Percentiles rank a stretch among this genome's conserved stretches.
Conservation (phyloP, 202 grass and related monocot genomes). For the Schoenoplectus triqueter region DNA sequence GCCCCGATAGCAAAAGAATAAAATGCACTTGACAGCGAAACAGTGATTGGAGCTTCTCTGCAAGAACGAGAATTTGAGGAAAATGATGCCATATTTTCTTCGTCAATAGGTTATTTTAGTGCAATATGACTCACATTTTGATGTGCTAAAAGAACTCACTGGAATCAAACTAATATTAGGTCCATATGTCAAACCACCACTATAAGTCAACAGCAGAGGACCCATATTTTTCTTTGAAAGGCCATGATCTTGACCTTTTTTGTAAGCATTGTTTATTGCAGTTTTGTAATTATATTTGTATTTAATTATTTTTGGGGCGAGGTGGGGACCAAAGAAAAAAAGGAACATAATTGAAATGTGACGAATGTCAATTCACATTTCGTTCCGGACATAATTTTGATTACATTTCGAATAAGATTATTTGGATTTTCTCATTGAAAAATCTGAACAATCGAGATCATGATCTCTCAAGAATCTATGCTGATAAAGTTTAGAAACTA, state of each 20-base stretch:
- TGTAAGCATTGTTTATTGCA: neutral
- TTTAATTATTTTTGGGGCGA: neutral
- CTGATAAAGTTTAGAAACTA: neutral
- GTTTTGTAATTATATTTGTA: neutral
- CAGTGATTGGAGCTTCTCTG: neutral
- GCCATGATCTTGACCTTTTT: neutral
- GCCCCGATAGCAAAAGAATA: neutral
- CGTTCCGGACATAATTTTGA: too few species aligned
- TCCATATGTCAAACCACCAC: slow-evolving; percentile 6
- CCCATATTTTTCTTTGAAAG: neutral
- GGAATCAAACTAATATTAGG: neutral
- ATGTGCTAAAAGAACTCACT: neutral
- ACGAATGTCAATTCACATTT: neutral
- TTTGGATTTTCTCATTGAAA: neutral
- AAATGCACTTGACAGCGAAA: neutral
- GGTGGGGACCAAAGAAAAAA: neutral
- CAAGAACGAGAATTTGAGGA: neutral
- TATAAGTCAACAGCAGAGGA: slow-evolving; percentile 15
- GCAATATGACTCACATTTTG: neutral
- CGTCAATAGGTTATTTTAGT: neutral
- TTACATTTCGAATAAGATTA: neutral
- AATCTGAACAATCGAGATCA: too few species aligned
- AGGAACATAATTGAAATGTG: neutral
- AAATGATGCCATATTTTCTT: neutral
- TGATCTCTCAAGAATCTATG: neutral